Evolutionary conservation across 495 filamentous ascomycete genomes (phyloP).

Genomic region (Neurospora sp.): DNA sequence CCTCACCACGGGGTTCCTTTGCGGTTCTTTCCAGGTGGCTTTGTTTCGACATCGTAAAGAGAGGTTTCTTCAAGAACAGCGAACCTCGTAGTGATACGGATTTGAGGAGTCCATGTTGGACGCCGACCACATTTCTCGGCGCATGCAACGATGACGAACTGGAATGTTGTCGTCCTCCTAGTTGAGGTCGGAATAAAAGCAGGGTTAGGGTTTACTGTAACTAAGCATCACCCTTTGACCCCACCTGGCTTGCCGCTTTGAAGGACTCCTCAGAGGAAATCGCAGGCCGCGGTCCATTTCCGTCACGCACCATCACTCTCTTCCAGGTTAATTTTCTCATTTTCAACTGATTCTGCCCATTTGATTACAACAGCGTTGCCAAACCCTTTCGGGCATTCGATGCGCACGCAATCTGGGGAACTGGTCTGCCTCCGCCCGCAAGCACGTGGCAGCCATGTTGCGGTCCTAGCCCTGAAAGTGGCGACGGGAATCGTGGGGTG

Average conservation of each 20-base stretch:
- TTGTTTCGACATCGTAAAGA: conserved; percentile 14
- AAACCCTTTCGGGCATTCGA: not conserved
- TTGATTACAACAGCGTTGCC: not conserved
- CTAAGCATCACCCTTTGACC: not conserved
- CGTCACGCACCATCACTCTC: not conserved
- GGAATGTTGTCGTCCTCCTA: not conserved
- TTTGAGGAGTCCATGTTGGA: not conserved
- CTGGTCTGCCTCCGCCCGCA: not conserved
- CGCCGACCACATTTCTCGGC: not conserved
- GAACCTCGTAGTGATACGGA: not conserved
- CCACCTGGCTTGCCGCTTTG: not conserved
- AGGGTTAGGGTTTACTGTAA: not conserved
- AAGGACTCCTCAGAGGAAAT: not conserved
- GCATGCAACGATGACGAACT: not conserved
- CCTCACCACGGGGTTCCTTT: conserved; percentile 53
- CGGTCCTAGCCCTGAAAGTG: not conserved
- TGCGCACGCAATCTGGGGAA: not conserved
- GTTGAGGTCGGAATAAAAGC: not conserved
- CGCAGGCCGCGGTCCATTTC: not conserved
- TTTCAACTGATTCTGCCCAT: not conserved
- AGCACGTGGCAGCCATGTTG: not conserved
- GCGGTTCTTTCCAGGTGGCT: conserved; percentile 57
- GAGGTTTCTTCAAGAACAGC: not conserved
- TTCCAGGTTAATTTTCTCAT: not conserved
- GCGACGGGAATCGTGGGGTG: not conserved